phyloP scores from a whole-genome alignment of 2,329 filamentous ascomycete species.

The Dothideomycetes sp. region DNA sequence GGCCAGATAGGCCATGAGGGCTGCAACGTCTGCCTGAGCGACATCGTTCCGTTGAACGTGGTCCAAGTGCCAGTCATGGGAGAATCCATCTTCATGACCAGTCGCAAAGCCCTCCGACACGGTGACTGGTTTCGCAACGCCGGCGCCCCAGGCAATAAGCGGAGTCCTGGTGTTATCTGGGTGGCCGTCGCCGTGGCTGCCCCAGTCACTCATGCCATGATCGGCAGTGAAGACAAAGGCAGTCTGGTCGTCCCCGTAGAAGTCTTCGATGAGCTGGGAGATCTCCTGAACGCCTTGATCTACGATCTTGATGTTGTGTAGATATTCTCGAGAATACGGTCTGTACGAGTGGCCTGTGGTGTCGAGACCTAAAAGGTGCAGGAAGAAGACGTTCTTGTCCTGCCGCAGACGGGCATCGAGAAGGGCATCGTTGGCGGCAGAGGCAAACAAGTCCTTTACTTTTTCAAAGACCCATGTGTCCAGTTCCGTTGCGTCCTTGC shows the following conservation, averaged over 20 bases:
- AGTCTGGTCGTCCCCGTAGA: conserved; percentile 73
- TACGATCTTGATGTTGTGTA: conserved; percentile 89
- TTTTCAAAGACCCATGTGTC: conserved; percentile 95
- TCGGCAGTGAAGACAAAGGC: conserved; percentile 96
- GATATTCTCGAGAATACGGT: conserved; percentile 90
- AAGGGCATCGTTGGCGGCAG: conserved; percentile 66
- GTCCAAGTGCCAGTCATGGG: conserved; percentile 76
- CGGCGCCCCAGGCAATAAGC: conserved; percentile 85
- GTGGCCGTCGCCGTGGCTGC: conserved; percentile 96
- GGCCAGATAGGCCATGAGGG: conserved; percentile 86
- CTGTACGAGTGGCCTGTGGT: conserved; percentile 78
- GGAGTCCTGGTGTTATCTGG: conserved; percentile 95
- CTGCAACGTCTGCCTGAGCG: conserved; percentile 83
- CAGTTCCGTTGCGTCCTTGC: conserved; percentile 64
- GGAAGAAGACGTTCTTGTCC: conserved; percentile 87
- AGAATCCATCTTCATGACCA: conserved; percentile 81
- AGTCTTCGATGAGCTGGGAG: conserved; percentile 67
- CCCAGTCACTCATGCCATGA: conserved; percentile 98
- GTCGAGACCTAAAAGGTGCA: conserved; percentile 86
- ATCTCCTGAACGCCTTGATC: conserved; percentile 83
- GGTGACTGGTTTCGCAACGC: conserved; percentile 62
- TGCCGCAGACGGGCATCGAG: conserved; percentile 62
- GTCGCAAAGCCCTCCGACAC: conserved; percentile 49
- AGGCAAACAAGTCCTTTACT: conserved; percentile 75
- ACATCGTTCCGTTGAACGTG: conserved; percentile 81